These are phyloP conservation scores for Vitis labrusca DNA, from an alignment of 164 flowering plant genomes.

Conservation along the genomic window DNA sequence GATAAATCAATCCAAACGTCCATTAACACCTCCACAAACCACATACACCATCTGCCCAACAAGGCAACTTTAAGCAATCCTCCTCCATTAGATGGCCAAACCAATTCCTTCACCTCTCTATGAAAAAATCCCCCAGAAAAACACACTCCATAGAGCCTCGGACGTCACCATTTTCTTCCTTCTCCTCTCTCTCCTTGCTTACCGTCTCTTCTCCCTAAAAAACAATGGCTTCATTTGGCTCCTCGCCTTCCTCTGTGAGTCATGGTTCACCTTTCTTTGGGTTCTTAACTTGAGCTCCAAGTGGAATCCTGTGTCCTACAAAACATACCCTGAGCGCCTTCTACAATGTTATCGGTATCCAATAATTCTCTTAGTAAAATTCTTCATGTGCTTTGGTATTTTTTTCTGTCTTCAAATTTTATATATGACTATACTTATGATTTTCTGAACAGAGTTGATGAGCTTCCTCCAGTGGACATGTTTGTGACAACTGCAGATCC, in stretches of 20 bases:
- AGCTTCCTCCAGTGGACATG: constrained; percentile 63
- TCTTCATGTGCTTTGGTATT: too few relatives aligned
- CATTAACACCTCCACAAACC: too few relatives aligned
- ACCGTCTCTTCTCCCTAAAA: constrained; percentile 34
- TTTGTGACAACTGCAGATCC: constrained; percentile 78
- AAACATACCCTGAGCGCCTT: constrained; percentile 35
- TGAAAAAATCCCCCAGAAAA: constrained; percentile 25
- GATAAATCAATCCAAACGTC: too few relatives aligned
- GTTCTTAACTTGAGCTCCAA: constrained; percentile 25
- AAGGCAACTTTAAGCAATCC: too few relatives aligned
- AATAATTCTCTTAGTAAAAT: too few relatives aligned
- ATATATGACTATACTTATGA: not conserved
- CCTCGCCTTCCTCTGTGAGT: constrained; percentile 52
- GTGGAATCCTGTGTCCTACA: constrained; percentile 41
- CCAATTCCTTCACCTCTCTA: constrained; percentile 24
- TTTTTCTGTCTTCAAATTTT: not conserved
- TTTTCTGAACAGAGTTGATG: constrained; percentile 16
- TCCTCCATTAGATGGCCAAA: constrained; percentile 15
- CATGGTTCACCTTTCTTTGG: constrained; percentile 55
- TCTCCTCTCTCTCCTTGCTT: constrained; percentile 44
- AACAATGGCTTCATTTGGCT: constrained; percentile 34
- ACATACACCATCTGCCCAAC: too few relatives aligned
- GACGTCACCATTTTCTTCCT: constrained; percentile 38
- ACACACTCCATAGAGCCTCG: constrained; percentile 17
- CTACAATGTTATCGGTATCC: constrained; percentile 23